Percentiles rank a stretch among this genome's conserved stretches.
Conservation (phyloP, 2,329 filamentous ascomycete species). For the Echinosphaeria canescens region DNA sequence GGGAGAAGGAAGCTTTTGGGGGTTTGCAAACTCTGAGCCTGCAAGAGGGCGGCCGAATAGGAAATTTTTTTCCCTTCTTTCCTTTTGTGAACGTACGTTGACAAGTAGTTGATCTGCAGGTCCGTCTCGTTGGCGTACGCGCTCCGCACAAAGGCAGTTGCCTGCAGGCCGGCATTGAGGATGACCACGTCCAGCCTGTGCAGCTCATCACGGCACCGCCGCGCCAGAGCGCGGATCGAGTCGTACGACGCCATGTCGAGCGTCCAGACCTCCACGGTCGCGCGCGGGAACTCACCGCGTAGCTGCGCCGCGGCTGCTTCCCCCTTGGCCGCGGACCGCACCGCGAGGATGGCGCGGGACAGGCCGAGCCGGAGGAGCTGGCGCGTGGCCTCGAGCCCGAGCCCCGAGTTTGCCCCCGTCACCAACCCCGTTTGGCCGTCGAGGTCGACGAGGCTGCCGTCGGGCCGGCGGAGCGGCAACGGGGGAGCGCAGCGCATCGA, state of each 20-base stretch:
- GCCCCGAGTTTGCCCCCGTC: constrained; percentile 4
- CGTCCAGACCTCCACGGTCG: constrained; percentile 2
- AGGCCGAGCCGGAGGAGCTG: constrained; percentile 4
- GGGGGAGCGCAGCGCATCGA: neutral
- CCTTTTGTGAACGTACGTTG: no score
- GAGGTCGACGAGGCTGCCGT: constrained; percentile 1
- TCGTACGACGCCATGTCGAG: constrained; percentile 3
- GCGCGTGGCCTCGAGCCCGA: constrained; percentile 3
- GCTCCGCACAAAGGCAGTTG: neutral
- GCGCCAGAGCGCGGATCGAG: constrained; percentile 2
- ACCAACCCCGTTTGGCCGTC: constrained; percentile 1
- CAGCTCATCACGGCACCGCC: neutral
- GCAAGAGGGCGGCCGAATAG: no score
- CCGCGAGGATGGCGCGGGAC: constrained; percentile 3
- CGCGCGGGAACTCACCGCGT: constrained; percentile 1
- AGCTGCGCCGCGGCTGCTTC: constrained; percentile 2
- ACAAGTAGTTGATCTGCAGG: constrained; percentile 1
- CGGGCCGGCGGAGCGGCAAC: neutral
- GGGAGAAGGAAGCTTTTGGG: no score
- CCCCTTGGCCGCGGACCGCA: constrained; percentile 3
- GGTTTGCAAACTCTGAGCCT: no score
- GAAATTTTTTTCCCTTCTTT: no score
- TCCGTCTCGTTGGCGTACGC: constrained; percentile 1
- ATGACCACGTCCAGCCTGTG: constrained; percentile 2
- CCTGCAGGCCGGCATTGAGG: neutral